Evolutionary conservation across 2,329 filamentous ascomycete species (phyloP), one percentile per base, ranked within the genome.

Genomic region (Cladosporium sp.): DNA sequence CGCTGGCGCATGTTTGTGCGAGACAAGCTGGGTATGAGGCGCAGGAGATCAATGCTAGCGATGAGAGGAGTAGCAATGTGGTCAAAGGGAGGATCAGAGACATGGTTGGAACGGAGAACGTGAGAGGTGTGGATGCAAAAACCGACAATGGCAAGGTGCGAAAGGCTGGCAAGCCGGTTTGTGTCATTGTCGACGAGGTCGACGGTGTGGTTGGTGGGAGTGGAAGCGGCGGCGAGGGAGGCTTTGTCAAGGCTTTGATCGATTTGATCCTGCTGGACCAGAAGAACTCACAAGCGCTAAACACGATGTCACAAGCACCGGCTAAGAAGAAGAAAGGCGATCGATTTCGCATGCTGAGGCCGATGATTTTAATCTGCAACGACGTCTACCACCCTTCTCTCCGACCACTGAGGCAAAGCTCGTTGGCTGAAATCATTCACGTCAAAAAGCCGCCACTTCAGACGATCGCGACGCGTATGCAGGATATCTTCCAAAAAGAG

Each of bases 11-110:
- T 69, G 93, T 99, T 0, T 97, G 93, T 66, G 95, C 95, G 0
- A 85, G 79, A 59, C 93, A 99, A 70, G 93, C 93, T 5, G 93
- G 93, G 0, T 99, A 99, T 62, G 93, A 97, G 63, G 88, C 95
- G 1, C 80, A 97, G 64, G 93, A 99, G 67, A 95, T 99, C 70
- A 99, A 99, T 62, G 93, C 95, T 7, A 97, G 92, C 61, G 93
- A 99, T 64, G 95, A 99, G 65, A 80, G 93, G 61, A 96, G 89
- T 64, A 80, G 81, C 24, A 84, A 92, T 62, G 89, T 99, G 1
- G 93, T 99, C 30, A 93, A 88, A 65, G 89, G 89, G 6, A 81
- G 90, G 13, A 96, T 99, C 58, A 81, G 88, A 59, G 95, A 96
- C 51, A 92, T 89, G 67, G 79, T 99, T 29, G 91, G 89, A 0